Percentiles rank a stretch among this genome's conserved stretches.
phyloP scores from a whole-genome alignment of 495 filamentous ascomycete genomes.

The Mytilinidion resinicola region DNA sequence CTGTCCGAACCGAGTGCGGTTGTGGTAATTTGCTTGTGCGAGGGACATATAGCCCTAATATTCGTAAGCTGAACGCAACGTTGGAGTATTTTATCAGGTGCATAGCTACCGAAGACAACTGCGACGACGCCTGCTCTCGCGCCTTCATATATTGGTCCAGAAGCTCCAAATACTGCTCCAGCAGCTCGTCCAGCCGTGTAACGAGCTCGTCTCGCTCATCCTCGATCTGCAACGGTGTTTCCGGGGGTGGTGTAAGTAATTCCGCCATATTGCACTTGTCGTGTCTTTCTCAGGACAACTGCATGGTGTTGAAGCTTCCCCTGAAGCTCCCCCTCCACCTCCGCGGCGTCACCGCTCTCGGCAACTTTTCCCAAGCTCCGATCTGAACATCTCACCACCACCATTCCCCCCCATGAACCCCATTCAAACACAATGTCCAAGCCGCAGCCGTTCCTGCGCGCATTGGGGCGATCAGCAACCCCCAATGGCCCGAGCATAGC shows the following conservation, averaged over 20 bases:
- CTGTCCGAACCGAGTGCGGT: slow-evolving; percentile 36
- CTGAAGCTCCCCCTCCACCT: not conserved
- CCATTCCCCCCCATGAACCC: not conserved
- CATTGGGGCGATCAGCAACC: slow-evolving; percentile 15
- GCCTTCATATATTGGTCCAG: slow-evolving; percentile 64
- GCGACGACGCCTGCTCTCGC: slow-evolving; percentile 46
- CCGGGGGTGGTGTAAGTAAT: not conserved
- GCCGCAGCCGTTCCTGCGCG: slow-evolving; percentile 20
- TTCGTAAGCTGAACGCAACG: too few species aligned
- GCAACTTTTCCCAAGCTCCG: not conserved
- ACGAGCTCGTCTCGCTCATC: slow-evolving; percentile 10
- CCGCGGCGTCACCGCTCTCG: not conserved
- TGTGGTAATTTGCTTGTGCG: slow-evolving; percentile 42
- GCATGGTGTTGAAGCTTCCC: not conserved
- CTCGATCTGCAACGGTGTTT: too few species aligned
- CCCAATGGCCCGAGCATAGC: slow-evolving; percentile 1
- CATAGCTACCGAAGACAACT: slow-evolving; percentile 49
- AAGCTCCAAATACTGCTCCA: slow-evolving; percentile 62
- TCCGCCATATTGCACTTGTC: slow-evolving; percentile 11
- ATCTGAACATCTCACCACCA: slow-evolving; percentile 1
- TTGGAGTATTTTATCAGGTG: too few species aligned
- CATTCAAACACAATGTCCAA: slow-evolving; percentile 16
- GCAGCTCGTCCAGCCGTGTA: slow-evolving; percentile 51
- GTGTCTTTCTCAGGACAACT: not conserved
- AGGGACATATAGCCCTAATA: slow-evolving; percentile 40